Evolutionary conservation across 352 stramenopile genomes (phyloP).

Genomic region (Globisporangium paddicum): DNA sequence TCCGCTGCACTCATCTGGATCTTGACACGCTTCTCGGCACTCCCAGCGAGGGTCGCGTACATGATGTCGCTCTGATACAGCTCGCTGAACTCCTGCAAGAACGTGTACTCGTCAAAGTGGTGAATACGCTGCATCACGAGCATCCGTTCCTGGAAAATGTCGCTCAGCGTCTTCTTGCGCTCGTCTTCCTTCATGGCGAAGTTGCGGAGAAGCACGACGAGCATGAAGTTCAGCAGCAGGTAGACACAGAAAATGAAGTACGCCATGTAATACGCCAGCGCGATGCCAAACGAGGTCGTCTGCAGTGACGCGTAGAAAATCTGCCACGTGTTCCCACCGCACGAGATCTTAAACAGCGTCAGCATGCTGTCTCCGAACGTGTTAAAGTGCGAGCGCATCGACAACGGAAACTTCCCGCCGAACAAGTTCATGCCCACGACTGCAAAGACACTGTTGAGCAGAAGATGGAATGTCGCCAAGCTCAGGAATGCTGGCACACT

Average conservation of each 20-base stretch:
- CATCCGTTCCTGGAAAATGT: conserved; percentile 76
- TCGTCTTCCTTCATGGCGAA: conserved; percentile 87
- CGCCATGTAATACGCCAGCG: conserved; percentile 63
- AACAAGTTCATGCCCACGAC: conserved; percentile 84
- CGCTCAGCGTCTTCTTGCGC: conserved; percentile 58
- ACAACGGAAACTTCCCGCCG: conserved; percentile 59
- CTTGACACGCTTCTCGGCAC: conserved; percentile 47
- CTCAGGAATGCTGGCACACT: conserved; percentile 70
- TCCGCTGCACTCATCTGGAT: conserved; percentile 52
- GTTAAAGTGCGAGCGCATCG: conserved; percentile 76
- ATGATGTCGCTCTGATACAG: conserved; percentile 71
- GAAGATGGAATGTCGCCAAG: conserved; percentile 46
- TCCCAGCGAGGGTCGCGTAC: conserved; percentile 69
- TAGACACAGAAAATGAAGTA: conserved; percentile 73
- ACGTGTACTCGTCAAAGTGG: conserved; percentile 72
- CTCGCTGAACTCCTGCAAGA: conserved; percentile 73
- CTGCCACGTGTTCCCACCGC: conserved; percentile 74
- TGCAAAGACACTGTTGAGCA: conserved; percentile 79
- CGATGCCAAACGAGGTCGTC: conserved; percentile 46
- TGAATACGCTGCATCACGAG: conserved; percentile 74
- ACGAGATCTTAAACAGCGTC: conserved; percentile 84
- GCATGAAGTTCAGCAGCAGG: conserved; percentile 81
- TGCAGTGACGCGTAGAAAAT: conserved; percentile 74
- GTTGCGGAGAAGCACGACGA: conserved; percentile 77
- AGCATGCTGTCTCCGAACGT: conserved; percentile 82